Base-by-base conservation (phyloP, 2,329 filamentous ascomycete genomes). In the Epichloe bromicola region DNA sequence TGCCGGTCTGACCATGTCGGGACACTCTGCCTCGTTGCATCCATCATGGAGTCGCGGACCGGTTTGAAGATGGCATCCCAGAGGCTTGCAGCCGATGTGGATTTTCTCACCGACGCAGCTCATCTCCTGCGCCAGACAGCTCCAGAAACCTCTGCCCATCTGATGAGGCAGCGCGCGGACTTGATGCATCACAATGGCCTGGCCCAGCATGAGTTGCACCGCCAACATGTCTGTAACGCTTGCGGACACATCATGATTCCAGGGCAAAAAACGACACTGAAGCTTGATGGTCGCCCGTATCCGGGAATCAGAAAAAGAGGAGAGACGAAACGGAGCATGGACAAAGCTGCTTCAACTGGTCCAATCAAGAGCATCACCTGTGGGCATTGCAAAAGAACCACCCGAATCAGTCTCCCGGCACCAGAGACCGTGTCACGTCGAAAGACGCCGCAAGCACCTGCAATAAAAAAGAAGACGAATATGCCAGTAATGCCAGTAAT, bases 221-320 rank as follows among this genome's bases (percentile, higher is more conserved):
- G 70, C 48, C 74, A 80, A 55, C 74, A 74, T 51, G 67, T 73
- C 23, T 85, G 82, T 63, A 71, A 68, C 46, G 72, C 73, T 48
- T 86, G 82, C 59, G 81, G 82, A 15, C 72, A 75, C 54, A 78
- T 84, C 39, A 72, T 82, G 66, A 67, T 82, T 4, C 67, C 71
- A 1, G 79, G 79, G 0, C 70, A 72, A 8, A 68, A 65, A 2
- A 69, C 68, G 42, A 57, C 56, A 8, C 46, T 78, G 8, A 67
- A 65, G 14, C 60, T 78, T 2, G 63, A 72, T 23, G 54, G 61
- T 1, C 53, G 49, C 37, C 4, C 30, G 19, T n/a, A 23, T 11
- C 14, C 17, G 14, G 36, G 10, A 37, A 2, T 15, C 30, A 40
- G n/a, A 59, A 54, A 33, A 43, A 40, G 15, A 30, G 38, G 12